Conservation (phyloP, 768 basidiomycete species). For the Gymnopilus junonius region DNA sequence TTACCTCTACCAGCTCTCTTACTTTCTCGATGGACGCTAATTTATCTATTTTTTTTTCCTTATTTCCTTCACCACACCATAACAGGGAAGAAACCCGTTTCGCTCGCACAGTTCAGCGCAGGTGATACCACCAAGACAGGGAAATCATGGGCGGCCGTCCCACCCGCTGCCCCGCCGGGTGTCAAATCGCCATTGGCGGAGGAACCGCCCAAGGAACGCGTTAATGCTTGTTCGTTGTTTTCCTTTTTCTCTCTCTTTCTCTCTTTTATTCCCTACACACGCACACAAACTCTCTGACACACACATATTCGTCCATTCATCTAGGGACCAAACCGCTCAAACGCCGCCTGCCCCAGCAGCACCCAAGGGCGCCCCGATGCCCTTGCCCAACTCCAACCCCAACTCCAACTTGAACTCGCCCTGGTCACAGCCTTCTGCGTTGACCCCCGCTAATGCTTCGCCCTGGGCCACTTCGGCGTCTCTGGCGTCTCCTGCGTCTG, state of each 20-base stretch:
- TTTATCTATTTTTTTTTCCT: background rate
- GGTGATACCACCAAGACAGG: slow-evolving; percentile 1
- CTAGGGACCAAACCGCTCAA: slow-evolving; percentile 19
- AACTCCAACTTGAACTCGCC: slow-evolving; percentile 6
- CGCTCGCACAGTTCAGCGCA: slow-evolving; percentile 15
- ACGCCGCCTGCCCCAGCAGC: background rate
- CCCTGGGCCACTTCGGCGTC: background rate
- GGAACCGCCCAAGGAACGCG: background rate
- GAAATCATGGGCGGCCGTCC: slow-evolving; percentile 7
- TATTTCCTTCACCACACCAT: too few relatives aligned
- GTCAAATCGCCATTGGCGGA: slow-evolving; percentile 16
- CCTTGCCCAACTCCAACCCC: background rate
- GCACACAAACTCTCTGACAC: too few relatives aligned
- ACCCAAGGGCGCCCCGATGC: background rate
- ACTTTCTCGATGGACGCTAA: background rate
- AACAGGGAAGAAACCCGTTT: slow-evolving; percentile 24
- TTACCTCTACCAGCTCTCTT: background rate
- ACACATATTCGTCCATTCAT: background rate
- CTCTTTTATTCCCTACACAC: too few relatives aligned
- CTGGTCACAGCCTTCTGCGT: background rate
- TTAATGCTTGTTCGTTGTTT: slow-evolving; percentile 17
- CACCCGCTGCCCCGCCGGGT: background rate
- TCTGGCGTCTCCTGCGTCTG: background rate
- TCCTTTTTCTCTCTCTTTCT: background rate
- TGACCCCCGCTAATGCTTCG: background rate